Base-by-base conservation (phyloP, 2,329 filamentous ascomycete genomes). In the Mycosphaerelloides madeirae region DNA sequence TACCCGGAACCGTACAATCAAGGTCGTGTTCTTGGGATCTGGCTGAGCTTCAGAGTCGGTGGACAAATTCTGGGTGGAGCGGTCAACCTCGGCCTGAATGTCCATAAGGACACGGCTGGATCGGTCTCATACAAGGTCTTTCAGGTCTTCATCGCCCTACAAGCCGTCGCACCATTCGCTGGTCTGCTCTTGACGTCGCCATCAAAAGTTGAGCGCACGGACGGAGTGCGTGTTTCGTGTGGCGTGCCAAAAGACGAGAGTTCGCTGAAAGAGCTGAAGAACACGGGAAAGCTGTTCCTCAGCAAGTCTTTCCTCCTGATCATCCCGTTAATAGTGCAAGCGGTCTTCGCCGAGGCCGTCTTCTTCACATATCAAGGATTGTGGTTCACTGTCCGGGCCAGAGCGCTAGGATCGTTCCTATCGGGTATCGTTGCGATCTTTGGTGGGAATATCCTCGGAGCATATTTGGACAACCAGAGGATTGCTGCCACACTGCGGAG, bases 21-120 rank as follows among this genome's bases (percentile, higher is more conserved):
- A 41, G 82, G 81, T 0, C 75, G 75, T 13, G 78, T 80, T 14
- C 67, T 87, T 0, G 84, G 82, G 0, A 81, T 83, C 57, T 88
- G 84, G 84, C 70, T 87, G 3, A 75, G 70, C 4, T 79, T 76
- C 50, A 71, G 76, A 3, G 71, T 84, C 1, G 69, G 72, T 1
- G 84, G 84, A 0, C 83, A 86, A 59, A 81, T 87, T 12, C 65
- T 87, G 0, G 84, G 84, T 2, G 84, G 84, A 9, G 81, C 83
- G 0, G 81, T 88, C 58, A 87, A 85, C 37, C 66, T 88, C 0
- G 81, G 81, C 0, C 63, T 87, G 9, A 87, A 87, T 54, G 72
- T 71, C 0, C 59, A 79, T 29, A 69, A 75, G 0, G 69, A 75
- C 48, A 59, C 75, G 40, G 78, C 78, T 0, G 84, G 83, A 1